Conservation (phyloP, 176 grass and related monocot genomes). For the Aegilops sharonensis region DNA sequence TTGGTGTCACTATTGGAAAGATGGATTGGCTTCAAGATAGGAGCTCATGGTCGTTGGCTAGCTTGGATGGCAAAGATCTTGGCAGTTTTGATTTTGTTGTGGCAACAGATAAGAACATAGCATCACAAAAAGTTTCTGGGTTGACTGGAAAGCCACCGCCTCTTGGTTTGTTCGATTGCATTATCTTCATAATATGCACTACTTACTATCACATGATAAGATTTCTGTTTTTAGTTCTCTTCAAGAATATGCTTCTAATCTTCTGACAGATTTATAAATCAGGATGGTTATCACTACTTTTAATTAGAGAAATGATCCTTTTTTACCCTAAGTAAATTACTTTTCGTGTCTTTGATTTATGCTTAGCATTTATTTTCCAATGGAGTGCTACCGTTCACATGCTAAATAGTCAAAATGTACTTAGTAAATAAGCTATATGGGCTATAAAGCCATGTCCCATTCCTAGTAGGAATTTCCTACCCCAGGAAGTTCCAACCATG, state of each 20-base stretch:
- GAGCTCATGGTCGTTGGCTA: constrained; percentile 74
- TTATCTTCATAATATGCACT: background rate
- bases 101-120: constrained; percentile 73
- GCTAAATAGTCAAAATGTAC: background rate
- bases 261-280: background rate
- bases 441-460: background rate
- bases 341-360: background rate
- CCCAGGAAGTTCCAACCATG: background rate
- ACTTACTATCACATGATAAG: background rate
- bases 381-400: background rate
- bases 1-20: constrained; percentile 80
- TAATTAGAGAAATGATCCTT: background rate
- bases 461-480: background rate
- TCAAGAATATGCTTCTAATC: background rate
- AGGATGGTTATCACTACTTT: background rate
- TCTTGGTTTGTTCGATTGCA: constrained; percentile 59
- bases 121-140: constrained; percentile 65
- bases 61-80: constrained; percentile 74
- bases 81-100: constrained; percentile 78
- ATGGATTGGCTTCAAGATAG: constrained; percentile 69
- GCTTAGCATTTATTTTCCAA: background rate
- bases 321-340: background rate
- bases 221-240: background rate
- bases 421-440: background rate
- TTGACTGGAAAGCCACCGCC: constrained; percentile 68